Evolutionary conservation across 176 grass and related monocot genomes (phyloP).

Genomic region (Luzula sylvatica): DNA sequence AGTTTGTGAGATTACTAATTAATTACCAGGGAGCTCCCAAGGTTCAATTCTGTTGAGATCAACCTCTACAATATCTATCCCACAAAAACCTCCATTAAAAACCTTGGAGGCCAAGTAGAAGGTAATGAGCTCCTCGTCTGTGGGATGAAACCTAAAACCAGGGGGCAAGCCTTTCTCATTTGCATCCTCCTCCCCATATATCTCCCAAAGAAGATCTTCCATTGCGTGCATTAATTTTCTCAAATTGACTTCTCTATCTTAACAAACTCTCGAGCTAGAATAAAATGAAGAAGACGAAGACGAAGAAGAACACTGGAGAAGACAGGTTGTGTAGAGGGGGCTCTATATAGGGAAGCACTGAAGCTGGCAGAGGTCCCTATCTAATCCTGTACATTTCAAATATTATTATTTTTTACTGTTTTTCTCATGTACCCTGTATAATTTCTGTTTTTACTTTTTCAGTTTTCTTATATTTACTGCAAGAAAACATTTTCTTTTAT

Average conservation of each 20-base stretch:
- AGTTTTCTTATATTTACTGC: too few species aligned
- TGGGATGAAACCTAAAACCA: conserved; percentile 92
- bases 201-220: conserved; percentile 64
- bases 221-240: conserved; percentile 30
- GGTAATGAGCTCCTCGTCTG: conserved; percentile 89
- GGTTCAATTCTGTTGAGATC: conserved; percentile 95
- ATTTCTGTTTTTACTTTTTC: not conserved
- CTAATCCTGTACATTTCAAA: not conserved
- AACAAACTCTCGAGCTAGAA: not conserved
- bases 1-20: not conserved
- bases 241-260: not conserved
- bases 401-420: not conserved
- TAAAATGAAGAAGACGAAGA: not conserved
- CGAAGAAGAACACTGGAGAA: not conserved
- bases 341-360: conserved; percentile 47
- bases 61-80: conserved; percentile 70
- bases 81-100: conserved; percentile 79
- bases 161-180: conserved; percentile 76
- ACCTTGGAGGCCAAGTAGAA: conserved; percentile 93
- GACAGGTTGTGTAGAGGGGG: conserved; percentile 1
- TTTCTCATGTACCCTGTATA: not conserved
- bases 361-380: conserved; percentile 24
- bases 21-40: conserved; percentile 75
- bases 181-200: conserved; percentile 49
- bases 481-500: too few species aligned